phyloP scores from a whole-genome alignment of 108 stramenopile genomes.

The Stephanodiscus triporus region DNA sequence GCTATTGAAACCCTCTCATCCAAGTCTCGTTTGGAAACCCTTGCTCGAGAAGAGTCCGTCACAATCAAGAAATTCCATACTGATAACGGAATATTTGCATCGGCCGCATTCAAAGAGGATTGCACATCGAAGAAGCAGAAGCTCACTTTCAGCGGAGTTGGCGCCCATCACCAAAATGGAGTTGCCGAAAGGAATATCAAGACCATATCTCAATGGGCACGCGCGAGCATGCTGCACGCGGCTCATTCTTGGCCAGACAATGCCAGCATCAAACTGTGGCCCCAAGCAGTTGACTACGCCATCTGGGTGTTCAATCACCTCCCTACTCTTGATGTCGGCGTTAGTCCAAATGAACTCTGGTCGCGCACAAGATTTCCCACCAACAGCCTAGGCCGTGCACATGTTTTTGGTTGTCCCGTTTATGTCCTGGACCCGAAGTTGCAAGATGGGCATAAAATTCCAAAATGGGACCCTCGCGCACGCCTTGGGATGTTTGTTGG shows the following conservation, averaged over 20 bases:
- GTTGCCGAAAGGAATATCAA: slow-evolving; percentile 53
- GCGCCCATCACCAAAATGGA: slow-evolving; percentile 71
- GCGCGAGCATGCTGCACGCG: slow-evolving; percentile 52
- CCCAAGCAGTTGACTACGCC: slow-evolving; percentile 55
- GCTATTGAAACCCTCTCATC: slow-evolving; percentile 45
- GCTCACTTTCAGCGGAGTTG: slow-evolving; percentile 40
- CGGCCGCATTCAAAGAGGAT: slow-evolving; percentile 12
- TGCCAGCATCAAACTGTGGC: slow-evolving; percentile 41
- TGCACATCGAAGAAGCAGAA: slow-evolving; percentile 17
- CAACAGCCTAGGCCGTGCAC: too few relatives aligned
- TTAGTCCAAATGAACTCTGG: too few relatives aligned
- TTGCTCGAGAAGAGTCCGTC: slow-evolving; percentile 11
- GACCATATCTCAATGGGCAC: slow-evolving; percentile 37
- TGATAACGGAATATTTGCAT: slow-evolving; percentile 45
- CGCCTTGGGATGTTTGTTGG: too few relatives aligned
- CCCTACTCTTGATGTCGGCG: too few relatives aligned
- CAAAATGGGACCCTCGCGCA: too few relatives aligned
- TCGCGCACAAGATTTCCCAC: too few relatives aligned
- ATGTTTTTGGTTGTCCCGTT: too few relatives aligned
- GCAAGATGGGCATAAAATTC: too few relatives aligned
- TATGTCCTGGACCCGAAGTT: too few relatives aligned
- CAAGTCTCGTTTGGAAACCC: slow-evolving; percentile 43
- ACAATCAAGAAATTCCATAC: slow-evolving; percentile 33
- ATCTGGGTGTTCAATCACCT: slow-evolving; percentile 43
- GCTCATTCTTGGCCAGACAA: slow-evolving; percentile 49